These are phyloP conservation scores for Pseudogymnoascus sp. DNA, from an alignment of 2,329 filamentous ascomycete species.

Conservation along the genomic window DNA sequence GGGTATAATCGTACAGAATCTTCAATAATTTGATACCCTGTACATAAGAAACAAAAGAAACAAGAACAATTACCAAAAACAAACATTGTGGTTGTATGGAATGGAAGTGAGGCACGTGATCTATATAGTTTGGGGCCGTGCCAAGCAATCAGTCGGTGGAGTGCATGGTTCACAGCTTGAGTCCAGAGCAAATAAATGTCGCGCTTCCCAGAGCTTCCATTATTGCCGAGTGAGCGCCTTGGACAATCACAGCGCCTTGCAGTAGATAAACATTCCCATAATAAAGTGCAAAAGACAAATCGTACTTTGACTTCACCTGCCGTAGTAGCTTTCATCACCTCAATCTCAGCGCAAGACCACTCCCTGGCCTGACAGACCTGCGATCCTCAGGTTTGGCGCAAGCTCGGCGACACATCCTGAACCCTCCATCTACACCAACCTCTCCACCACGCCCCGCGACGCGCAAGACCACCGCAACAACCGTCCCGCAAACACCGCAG, in stretches of 20 bases:
- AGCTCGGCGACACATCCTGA: not conserved
- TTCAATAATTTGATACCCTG: slow-evolving; percentile 2
- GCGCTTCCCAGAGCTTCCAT: slow-evolving; percentile 1
- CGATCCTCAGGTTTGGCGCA: slow-evolving; percentile 9
- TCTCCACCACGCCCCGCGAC: not conserved
- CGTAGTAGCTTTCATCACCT: not conserved
- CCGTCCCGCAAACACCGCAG: not conserved
- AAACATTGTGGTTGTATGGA: not conserved
- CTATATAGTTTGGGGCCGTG: not conserved
- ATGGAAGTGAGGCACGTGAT: not conserved
- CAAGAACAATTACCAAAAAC: not conserved
- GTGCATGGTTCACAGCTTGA: slow-evolving; percentile 1
- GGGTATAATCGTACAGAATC: not conserved
- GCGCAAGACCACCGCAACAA: slow-evolving; percentile 5
- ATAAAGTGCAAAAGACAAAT: not conserved
- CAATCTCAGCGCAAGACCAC: not conserved
- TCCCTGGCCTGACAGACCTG: slow-evolving; percentile 1
- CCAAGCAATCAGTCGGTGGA: not conserved
- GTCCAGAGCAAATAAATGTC: slow-evolving; percentile 9
- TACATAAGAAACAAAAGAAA: not conserved
- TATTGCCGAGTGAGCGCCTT: not conserved
- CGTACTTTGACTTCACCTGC: not conserved
- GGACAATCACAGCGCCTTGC: not conserved
- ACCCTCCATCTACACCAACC: not conserved
- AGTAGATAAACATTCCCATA: slow-evolving; percentile 5